Evolutionary conservation across 2,329 filamentous ascomycete genomes (phyloP), one percentile per base, ranked within the genome.

Genomic region (Stenocarpella maydis): DNA sequence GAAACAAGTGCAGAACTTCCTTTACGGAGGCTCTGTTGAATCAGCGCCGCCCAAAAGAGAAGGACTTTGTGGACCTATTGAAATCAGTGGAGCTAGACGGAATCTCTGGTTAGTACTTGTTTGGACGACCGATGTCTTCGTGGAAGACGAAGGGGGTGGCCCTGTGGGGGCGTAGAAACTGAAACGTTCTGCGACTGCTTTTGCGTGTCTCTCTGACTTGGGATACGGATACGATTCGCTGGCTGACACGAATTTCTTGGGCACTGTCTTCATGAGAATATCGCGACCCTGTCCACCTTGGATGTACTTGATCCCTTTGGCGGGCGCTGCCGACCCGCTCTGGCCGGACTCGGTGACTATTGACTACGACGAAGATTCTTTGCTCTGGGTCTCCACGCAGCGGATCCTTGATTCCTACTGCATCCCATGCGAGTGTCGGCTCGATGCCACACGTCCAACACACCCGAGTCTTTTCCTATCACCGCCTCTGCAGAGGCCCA

Each of bases 281-380:
- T 76, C 71, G 74, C 72, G 3, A 69, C 76, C 52, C 71, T 73
- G 1, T 72, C 76, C 58, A 75, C 75, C 3, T 49, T 78, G 7
- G 77, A 79, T 68, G 73, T 76, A 7, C 73, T 78, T 84, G 65
- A 69, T 83, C 24, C 81, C 82, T 1, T 73, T 83, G 4, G 74
- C 81, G 14, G 81, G 81, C 52, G 79, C 75, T 24, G 78, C 77
- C 72, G 83, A 81, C 70, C 80, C 82, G 0, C 71, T 81, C 21
- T 83, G 82, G 82, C 79, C 77, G n/a, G 80, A 83, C 70, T 82
- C 78, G 77, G 72, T 75, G 6, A 65, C 74, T 7, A 74, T 75
- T 24, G 69, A 74, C 37, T 83, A 81, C 71, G 68, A 67, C n/a
- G 70, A 73, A 12, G 77, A 78, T 0, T 69, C 73, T 12, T 74